These are phyloP conservation scores for Gracilaria gracilis DNA, from an alignment of 23 red algal genomes.

Conservation along the genomic window DNA sequence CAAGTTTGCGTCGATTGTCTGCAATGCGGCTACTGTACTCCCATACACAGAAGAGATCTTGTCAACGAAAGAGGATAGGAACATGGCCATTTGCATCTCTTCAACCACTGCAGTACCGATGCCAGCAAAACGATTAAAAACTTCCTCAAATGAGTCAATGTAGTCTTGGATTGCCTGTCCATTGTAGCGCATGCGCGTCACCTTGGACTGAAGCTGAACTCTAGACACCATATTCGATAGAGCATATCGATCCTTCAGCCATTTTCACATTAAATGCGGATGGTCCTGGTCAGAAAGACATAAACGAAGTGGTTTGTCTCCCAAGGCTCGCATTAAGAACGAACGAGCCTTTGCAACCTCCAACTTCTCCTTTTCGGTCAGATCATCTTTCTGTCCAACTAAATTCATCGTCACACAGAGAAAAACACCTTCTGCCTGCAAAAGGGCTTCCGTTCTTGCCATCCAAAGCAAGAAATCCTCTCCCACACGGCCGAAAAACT, in stretches of 20 bases:
- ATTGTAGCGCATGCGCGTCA: background rate
- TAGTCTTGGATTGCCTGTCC: constrained; percentile 6
- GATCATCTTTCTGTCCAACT: no score
- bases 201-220: background rate
- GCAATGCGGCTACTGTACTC: background rate
- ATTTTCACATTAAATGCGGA: constrained; percentile 24
- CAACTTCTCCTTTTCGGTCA: no score
- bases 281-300: constrained; percentile 25
- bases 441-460: no score
- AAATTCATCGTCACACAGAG: no score
- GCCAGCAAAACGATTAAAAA: background rate
- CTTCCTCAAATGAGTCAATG: background rate
- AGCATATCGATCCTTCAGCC: constrained; percentile 12
- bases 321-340: no score
- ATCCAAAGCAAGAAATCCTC: no score
- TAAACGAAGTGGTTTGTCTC: constrained; percentile 8
- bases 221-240: background rate
- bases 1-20: background rate
- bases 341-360: no score
- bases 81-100: background rate
- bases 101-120: background rate
- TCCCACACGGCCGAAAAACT: no score
- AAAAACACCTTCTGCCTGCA: no score
- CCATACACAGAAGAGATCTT: background rate
- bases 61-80: background rate